Evolutionary conservation across 192 early-diverging fungal species (phyloP).

Genomic region (Backusella circina): DNA sequence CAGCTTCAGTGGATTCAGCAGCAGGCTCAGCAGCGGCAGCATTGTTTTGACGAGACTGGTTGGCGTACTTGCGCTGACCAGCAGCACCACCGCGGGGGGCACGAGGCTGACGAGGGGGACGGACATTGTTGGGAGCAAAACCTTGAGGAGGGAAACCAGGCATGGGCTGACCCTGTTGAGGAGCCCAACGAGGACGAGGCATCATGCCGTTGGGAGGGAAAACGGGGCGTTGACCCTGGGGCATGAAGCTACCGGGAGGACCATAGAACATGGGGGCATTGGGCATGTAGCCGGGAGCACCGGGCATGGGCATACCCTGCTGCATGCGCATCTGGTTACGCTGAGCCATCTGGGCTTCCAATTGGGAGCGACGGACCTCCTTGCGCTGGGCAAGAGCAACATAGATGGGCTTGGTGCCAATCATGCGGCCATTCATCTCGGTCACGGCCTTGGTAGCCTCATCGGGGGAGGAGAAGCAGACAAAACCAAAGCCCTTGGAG

Average conservation of each 20-base stretch:
- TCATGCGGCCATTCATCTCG: constrained; percentile 91
- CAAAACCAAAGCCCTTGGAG: constrained; percentile 97
- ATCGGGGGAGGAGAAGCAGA: constrained; percentile 97
- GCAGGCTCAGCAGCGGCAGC: not conserved
- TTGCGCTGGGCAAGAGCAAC: constrained; percentile 90
- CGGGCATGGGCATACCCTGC: constrained; percentile 45
- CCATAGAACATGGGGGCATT: constrained; percentile 36
- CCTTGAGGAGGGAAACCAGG: constrained; percentile 28
- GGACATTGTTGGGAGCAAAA: constrained; percentile 43
- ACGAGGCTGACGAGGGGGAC: constrained; percentile 44
- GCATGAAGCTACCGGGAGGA: constrained; percentile 27
- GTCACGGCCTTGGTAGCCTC: constrained; percentile 98
- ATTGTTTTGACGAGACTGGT: constrained; percentile 6
- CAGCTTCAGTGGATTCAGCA: constrained; percentile 7
- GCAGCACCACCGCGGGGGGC: constrained; percentile 43
- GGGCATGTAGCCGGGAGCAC: constrained; percentile 48
- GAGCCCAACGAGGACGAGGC: constrained; percentile 33
- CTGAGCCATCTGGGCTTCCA: constrained; percentile 64
- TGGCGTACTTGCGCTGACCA: constrained; percentile 37
- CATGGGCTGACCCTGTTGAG: constrained; percentile 33
- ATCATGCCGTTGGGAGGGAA: constrained; percentile 45
- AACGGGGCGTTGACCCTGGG: constrained; percentile 33
- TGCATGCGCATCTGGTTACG: constrained; percentile 39
- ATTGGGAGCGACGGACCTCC: constrained; percentile 81
- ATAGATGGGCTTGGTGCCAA: constrained; percentile 83